Percentiles rank a stretch among this genome's conserved stretches.
Evolutionary conservation across 148 eudicot species (phyloP).

Genomic region (Agrostemma githago): DNA sequence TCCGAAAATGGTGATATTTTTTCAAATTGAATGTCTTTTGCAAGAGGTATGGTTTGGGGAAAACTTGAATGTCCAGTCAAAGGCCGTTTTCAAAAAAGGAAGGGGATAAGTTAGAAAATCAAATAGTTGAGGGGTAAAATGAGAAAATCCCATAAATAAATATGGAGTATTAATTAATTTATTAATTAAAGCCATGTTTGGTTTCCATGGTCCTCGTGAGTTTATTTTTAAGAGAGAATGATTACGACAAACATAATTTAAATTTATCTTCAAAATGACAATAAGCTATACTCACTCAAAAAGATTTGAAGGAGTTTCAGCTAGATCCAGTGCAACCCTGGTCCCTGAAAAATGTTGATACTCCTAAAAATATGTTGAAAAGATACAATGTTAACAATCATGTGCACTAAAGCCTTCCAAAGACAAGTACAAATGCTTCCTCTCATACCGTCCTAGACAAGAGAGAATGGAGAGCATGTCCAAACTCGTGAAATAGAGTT

Average conservation of each 20-base stretch:
- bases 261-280: neutral
- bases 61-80: too few relatives aligned
- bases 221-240: neutral
- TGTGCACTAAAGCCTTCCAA: conserved; percentile 2
- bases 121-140: too few relatives aligned
- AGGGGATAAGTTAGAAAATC: too few relatives aligned
- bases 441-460: conserved; percentile 82
- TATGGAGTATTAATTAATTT: too few relatives aligned
- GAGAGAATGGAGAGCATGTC: conserved; percentile 97
- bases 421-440: conserved; percentile 5
- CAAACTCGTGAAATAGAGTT: conserved; percentile 96
- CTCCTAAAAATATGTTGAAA: conserved; percentile 45
- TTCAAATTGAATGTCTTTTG: too few relatives aligned
- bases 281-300: conserved; percentile 69
- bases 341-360: conserved; percentile 98
- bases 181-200: neutral
- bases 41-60: too few relatives aligned
- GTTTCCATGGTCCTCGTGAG: neutral
- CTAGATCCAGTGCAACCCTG: conserved; percentile 87
- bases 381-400: conserved; percentile 8
- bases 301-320: conserved; percentile 94
- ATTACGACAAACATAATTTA: neutral
- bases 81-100: too few relatives aligned
- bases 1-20: too few relatives aligned
- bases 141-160: too few relatives aligned